These are phyloP conservation scores for Blastomyces parvus DNA, from an alignment of 2,329 filamentous ascomycete species.

Conservation along the genomic window DNA sequence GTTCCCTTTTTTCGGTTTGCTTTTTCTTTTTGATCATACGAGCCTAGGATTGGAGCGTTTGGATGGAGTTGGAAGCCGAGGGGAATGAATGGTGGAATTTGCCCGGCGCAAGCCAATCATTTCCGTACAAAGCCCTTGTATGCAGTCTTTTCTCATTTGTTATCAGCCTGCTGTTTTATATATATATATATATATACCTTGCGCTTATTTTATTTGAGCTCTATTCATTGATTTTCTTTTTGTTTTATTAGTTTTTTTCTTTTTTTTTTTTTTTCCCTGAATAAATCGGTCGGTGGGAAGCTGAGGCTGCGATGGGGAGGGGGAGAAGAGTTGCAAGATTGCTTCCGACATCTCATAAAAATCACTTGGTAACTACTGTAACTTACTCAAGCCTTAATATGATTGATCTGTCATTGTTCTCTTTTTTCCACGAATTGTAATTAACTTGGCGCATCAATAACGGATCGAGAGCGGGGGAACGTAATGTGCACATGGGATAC, in stretches of 20 bases:
- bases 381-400: too few relatives aligned
- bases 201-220: background rate
- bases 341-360: too few relatives aligned
- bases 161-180: background rate
- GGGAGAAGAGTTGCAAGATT: background rate
- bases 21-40: background rate
- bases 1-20: background rate
- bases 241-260: background rate
- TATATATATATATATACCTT: conserved; percentile 6
- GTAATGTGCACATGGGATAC: background rate
- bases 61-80: background rate
- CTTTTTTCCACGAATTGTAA: too few relatives aligned
- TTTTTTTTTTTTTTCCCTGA: background rate
- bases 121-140: background rate
- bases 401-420: too few relatives aligned
- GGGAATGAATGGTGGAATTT: background rate
- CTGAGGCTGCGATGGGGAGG: background rate
- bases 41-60: background rate
- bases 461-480: too few relatives aligned
- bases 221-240: background rate
- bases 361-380: too few relatives aligned
- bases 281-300: background rate
- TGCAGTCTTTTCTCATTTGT: background rate
- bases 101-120: conserved; percentile 2
- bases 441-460: too few relatives aligned